Evolutionary conservation across 148 eudicot genomes (phyloP), one percentile per base, ranked within the genome.

Genomic region (Camellia sinensis): DNA sequence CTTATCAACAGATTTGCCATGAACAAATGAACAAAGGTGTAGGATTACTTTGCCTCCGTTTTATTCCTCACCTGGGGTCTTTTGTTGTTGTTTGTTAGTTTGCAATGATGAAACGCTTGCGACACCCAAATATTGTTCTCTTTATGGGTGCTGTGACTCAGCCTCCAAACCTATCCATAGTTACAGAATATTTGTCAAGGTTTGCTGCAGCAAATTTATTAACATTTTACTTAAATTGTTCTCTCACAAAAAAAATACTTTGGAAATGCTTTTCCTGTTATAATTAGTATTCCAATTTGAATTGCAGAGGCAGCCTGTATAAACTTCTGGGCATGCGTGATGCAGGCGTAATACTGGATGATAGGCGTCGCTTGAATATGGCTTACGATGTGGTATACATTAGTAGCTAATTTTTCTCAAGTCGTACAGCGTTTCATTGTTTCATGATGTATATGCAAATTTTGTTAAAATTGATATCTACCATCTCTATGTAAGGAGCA

Each of bases 71-170:
- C 22, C 71, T 44, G 68, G 41, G 52, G 67, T 41, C 3, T n/a
- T 80, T 63, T 70, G 3, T 70, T 44, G 54, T 57, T 76, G 75
- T 46, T 82, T 79, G 71, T 78, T 80, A 95, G 98, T 97, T 95
- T 83, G 89, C 95, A 80, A 89, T 95, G 53, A 95, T 95, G 98
- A 88, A 87, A 84, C 88, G 93, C 59, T 82, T 95, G 76, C 91
- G 97, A 46, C 98, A 95, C 87, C 98, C 98, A 82, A 93, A 95
- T 87, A 91, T 95, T 72, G 97, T 95, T 82, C 95, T 95, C 74
- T 90, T 95, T 65, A 95, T 95, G 98, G 98, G 98, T 68, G 98
- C 98, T 48, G 97, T 95, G 54, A 91, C 92, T 22, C 88, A 93
- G 87, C 97, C 95, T 53, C 98, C 98, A 48, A 93, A 93, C 85